phyloP scores from a whole-genome alignment of 202 grass and related monocot species.

The Tripidium arundinaceum region DNA sequence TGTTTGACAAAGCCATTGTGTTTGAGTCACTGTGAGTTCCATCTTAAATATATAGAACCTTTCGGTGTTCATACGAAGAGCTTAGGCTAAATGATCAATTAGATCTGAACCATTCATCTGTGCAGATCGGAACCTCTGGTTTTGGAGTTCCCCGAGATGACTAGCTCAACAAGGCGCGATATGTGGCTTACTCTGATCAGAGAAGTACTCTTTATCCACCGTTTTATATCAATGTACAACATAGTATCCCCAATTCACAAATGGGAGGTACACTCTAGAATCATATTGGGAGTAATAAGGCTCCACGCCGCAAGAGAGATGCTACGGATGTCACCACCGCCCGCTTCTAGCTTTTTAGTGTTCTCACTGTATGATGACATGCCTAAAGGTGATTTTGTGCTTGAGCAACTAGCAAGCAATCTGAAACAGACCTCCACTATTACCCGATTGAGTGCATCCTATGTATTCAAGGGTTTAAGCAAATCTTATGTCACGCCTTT shows the following conservation, averaged over 20 bases:
- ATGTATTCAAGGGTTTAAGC: conserved; percentile 70
- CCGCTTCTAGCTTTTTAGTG: conserved; percentile 62
- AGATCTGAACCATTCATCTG: conserved; percentile 23
- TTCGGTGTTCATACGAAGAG: not conserved
- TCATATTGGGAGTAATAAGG: conserved; percentile 76
- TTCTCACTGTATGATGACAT: conserved; percentile 78
- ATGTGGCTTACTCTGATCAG: conserved; percentile 84
- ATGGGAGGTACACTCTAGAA: conserved; percentile 73
- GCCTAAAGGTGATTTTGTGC: conserved; percentile 83
- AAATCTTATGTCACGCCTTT: conserved; percentile 30
- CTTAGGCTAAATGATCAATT: not conserved
- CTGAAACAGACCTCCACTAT: conserved; percentile 62
- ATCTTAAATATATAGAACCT: conserved; percentile 9
- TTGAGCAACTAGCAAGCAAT: conserved; percentile 71
- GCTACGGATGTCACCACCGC: conserved; percentile 70
- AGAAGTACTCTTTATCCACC: conserved; percentile 69
- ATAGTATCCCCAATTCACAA: conserved; percentile 58
- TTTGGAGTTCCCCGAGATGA: conserved; percentile 86
- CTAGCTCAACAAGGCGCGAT: conserved; percentile 85
- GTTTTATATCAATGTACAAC: conserved; percentile 57
- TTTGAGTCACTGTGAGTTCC: conserved; percentile 71
- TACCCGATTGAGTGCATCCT: conserved; percentile 54
- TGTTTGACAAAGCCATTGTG: conserved; percentile 86
- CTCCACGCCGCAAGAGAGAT: conserved; percentile 89
- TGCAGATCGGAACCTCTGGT: conserved; percentile 77